Percentiles rank a stretch among this genome's conserved stretches.
These are phyloP conservation scores for Hanseniaspora nectarophila DNA, from an alignment of 805 yeast species.

Conservation along the genomic window DNA sequence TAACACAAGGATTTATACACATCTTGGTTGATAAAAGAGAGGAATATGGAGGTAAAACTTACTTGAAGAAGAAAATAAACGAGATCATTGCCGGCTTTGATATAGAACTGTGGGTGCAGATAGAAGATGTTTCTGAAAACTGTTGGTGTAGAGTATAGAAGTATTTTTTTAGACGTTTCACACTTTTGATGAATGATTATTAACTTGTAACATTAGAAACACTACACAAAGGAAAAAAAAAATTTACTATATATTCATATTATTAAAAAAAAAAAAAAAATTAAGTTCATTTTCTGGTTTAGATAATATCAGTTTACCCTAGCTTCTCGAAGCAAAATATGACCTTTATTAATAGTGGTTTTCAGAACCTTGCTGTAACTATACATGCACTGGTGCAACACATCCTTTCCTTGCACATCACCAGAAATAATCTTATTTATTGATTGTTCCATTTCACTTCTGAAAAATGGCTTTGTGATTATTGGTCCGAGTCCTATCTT, in stretches of 20 bases:
- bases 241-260: no score
- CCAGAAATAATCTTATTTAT: slow-evolving; percentile 64
- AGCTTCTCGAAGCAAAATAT: slow-evolving; percentile 12
- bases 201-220: not conserved
- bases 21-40: slow-evolving; percentile 23
- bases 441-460: slow-evolving; percentile 62
- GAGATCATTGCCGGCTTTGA: slow-evolving; percentile 58
- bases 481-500: slow-evolving; percentile 61
- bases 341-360: slow-evolving; percentile 23
- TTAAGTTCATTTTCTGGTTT: no score
- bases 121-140: slow-evolving; percentile 20
- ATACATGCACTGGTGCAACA: slow-evolving; percentile 41
- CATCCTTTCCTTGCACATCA: slow-evolving; percentile 37
- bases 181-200: no score
- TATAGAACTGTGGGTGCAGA: slow-evolving; percentile 50
- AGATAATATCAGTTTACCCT: not conserved
- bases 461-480: slow-evolving; percentile 75
- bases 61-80: slow-evolving; percentile 49
- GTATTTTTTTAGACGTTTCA: no score
- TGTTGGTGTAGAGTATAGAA: slow-evolving; percentile 15
- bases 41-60: slow-evolving; percentile 47
- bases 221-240: not conserved
- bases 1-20: slow-evolving; percentile 11
- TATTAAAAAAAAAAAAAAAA: no score
- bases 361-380: slow-evolving; percentile 44